A percentile compares a stretch with the other conserved stretches of the same genome.
These are phyloP conservation scores for Fragaria vesca DNA, from an alignment of 306 rosid genomes.

Conservation along the genomic window DNA sequence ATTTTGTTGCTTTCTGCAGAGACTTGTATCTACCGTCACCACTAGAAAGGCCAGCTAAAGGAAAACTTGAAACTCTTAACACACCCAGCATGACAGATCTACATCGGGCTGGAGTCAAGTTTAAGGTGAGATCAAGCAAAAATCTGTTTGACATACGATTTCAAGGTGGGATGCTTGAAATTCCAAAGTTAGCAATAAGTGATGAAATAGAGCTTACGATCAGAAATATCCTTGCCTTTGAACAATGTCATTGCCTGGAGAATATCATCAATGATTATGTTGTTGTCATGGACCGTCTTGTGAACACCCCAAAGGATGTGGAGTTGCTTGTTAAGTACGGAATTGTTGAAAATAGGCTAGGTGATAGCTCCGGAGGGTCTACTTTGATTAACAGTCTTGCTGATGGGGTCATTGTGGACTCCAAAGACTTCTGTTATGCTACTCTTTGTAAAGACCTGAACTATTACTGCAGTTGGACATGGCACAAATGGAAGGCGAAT, in stretches of 20 bases:
- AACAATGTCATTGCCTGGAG: slow-evolving; percentile 22
- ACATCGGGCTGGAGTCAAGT: slow-evolving; percentile 32
- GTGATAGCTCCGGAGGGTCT: slow-evolving; percentile 5
- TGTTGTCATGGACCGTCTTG: slow-evolving; percentile 23
- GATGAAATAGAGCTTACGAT: slow-evolving; percentile 1
- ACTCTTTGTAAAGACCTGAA: slow-evolving; percentile 19
- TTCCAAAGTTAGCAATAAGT: slow-evolving; percentile 26
- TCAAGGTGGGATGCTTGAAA: slow-evolving; percentile 20
- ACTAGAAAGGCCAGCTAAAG: not conserved
- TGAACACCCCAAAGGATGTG: slow-evolving; percentile 20
- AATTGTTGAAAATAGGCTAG: slow-evolving; percentile 23
- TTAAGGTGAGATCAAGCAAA: slow-evolving; percentile 13
- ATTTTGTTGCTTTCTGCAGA: slow-evolving; percentile 44
- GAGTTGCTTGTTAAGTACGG: slow-evolving; percentile 30
- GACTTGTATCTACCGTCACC: slow-evolving; percentile 28
- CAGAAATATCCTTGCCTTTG: slow-evolving; percentile 38
- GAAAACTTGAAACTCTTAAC: slow-evolving; percentile 1
- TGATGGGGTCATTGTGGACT: not conserved
- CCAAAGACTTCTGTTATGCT: slow-evolving; percentile 12
- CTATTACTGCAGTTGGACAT: not conserved
- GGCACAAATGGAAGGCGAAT: slow-evolving; percentile 32
- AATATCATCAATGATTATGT: slow-evolving; percentile 20
- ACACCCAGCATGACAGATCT: slow-evolving; percentile 27
- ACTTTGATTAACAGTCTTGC: slow-evolving; percentile 14
- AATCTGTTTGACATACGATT: slow-evolving; percentile 33